These are phyloP conservation scores for Penicillium sp. DNA, from an alignment of 2,329 filamentous ascomycete species.

Conservation along the genomic window DNA sequence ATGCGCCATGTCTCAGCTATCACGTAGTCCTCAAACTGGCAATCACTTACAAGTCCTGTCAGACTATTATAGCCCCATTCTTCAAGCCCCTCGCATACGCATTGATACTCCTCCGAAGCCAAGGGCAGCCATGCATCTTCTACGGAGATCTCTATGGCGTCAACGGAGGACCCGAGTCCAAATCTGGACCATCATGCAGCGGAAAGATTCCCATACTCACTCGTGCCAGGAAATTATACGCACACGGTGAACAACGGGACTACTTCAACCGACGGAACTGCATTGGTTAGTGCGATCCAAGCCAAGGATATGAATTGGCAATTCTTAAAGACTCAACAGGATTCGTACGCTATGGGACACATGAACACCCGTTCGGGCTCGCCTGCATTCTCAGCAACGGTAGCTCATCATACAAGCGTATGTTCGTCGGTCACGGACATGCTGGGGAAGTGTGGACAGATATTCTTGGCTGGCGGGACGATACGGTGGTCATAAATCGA, in stretches of 20 bases:
- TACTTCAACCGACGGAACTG: constrained; percentile 61
- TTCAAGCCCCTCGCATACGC: constrained; percentile 71
- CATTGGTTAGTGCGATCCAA: constrained; percentile 45
- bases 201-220: constrained; percentile 57
- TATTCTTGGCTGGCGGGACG: constrained; percentile 53
- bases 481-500: constrained; percentile 56
- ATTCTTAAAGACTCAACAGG: constrained; percentile 31
- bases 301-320: neutral
- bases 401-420: constrained; percentile 50
- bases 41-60: neutral
- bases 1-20: neutral
- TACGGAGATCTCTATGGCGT: constrained; percentile 68
- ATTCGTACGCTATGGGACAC: constrained; percentile 51
- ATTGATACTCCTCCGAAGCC: constrained; percentile 63
- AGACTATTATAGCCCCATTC: constrained; percentile 59
- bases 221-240: constrained; percentile 61
- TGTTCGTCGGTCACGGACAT: constrained; percentile 59
- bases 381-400: constrained; percentile 57
- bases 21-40: neutral
- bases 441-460: constrained; percentile 63
- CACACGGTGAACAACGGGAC: constrained; percentile 62
- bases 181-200: constrained; percentile 49
- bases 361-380: constrained; percentile 49
- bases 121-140: constrained; percentile 65
- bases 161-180: constrained; percentile 41